Evolutionary conservation across 2,329 filamentous ascomycete genomes (phyloP).

Genomic region (Aciculosporium take): DNA sequence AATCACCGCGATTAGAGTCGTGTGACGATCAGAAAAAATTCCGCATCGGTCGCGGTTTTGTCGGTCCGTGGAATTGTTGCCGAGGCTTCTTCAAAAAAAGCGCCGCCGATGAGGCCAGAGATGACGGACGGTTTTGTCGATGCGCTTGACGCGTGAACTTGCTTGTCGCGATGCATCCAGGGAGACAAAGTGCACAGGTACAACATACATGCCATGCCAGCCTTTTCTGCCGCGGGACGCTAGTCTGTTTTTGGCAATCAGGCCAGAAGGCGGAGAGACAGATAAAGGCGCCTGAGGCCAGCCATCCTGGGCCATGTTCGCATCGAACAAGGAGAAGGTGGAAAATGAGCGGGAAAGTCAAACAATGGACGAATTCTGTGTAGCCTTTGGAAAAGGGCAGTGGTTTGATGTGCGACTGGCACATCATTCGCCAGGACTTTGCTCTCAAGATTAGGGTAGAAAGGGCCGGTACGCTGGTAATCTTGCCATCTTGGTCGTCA

Average conservation of each 20-base stretch:
- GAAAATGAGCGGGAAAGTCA: too few species aligned
- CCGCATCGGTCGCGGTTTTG: slow-evolving; percentile 7
- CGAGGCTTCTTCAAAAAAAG: neutral
- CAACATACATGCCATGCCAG: slow-evolving; percentile 8
- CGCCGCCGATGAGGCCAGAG: neutral
- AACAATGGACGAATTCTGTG: neutral
- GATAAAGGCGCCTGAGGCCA: neutral
- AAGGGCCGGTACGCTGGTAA: too few species aligned
- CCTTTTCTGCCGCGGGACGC: slow-evolving; percentile 2
- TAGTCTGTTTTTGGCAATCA: slow-evolving; percentile 15
- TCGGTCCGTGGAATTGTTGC: neutral
- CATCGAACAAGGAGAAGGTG: too few species aligned
- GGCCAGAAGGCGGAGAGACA: slow-evolving; percentile 19
- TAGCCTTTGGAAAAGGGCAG: neutral
- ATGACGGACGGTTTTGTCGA: neutral
- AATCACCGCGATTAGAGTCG: slow-evolving; percentile 14
- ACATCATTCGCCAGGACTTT: too few species aligned
- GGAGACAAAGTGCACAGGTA: slow-evolving; percentile 1
- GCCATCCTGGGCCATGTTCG: neutral
- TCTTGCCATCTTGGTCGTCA: too few species aligned
- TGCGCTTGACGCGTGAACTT: slow-evolving; percentile 11
- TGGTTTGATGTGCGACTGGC: neutral
- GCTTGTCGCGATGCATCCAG: slow-evolving; percentile 8
- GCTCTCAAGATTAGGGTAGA: too few species aligned
- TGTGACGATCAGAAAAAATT: slow-evolving; percentile 3